A percentile compares a stretch with the other conserved stretches of the same genome.
phyloP scores from a whole-genome alignment of 2,329 filamentous ascomycete species.

The Fusarium decemcellulare region DNA sequence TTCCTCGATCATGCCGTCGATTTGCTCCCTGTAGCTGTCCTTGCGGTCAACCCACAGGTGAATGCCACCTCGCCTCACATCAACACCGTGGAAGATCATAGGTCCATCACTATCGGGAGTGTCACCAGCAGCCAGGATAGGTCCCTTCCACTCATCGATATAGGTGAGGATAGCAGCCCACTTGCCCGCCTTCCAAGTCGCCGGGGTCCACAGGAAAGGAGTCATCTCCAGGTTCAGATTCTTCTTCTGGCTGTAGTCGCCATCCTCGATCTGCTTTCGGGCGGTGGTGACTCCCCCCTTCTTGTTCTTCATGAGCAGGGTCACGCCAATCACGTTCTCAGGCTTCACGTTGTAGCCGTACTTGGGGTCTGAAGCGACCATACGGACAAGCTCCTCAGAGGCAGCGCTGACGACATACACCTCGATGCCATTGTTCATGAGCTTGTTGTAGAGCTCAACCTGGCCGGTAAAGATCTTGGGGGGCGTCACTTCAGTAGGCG shows the following conservation, averaged over 20 bases:
- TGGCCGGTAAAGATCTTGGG: conserved; percentile 58
- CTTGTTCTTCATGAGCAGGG: conserved; percentile 52
- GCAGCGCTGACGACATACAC: conserved; percentile 60
- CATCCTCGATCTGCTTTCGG: conserved; percentile 57
- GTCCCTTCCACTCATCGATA: conserved; percentile 60
- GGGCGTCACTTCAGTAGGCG: conserved; percentile 47
- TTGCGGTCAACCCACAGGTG: conserved; percentile 59
- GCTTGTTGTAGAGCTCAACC: conserved; percentile 59
- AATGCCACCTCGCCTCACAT: conserved; percentile 57
- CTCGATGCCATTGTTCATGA: conserved; percentile 59
- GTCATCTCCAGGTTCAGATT: conserved; percentile 58
- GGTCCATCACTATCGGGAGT: conserved; percentile 59
- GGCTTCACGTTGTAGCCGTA: conserved; percentile 62
- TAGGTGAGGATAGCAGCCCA: conserved; percentile 59
- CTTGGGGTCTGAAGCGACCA: conserved; percentile 60
- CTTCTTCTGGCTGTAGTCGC: conserved; percentile 50
- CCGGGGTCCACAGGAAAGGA: conserved; percentile 59
- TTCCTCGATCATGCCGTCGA: conserved; percentile 55
- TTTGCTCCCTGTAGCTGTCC: conserved; percentile 51
- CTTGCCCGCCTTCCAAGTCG: conserved; percentile 61
- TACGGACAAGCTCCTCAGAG: conserved; percentile 61
- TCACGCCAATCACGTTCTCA: conserved; percentile 61
- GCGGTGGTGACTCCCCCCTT: conserved; percentile 52
- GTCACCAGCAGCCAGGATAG: conserved; percentile 59
- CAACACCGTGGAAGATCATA: conserved; percentile 61